Base-by-base conservation (phyloP, 2,329 filamentous ascomycete species). In the Venturia aucupariae region DNA sequence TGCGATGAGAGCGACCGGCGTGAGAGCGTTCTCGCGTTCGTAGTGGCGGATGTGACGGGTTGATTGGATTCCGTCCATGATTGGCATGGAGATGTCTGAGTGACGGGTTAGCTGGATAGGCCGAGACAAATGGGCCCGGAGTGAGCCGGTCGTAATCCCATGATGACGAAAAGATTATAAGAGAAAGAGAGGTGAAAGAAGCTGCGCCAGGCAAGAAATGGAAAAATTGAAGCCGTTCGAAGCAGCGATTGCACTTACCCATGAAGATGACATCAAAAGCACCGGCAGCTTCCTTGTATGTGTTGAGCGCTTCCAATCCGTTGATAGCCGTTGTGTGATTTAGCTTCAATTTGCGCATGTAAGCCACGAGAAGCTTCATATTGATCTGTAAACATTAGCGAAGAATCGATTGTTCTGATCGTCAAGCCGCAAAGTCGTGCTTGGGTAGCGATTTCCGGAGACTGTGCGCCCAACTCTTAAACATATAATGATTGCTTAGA, bases 61-160 rank as follows among this genome's bases (percentile, higher is more conserved):
- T 13, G 79, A 77, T 44, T 73, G 71, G 61, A 81, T 70, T 1
- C 79, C 79, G 67, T 84, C 78, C 67, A 84, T 79, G 6, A 84
- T 73, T 0, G 82, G 82, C 82, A 85, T 85, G 70, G 76, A 80
- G 8, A 84, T 78, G 67, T 85, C 57, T 60, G 22, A 15, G 15
- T 7, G 5, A 42, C 5, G 24, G 5, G 51, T 55, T 35, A 55
- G 51, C 17, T 2, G 30, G 30, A 19, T 1, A 13, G 4, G 6
- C 19, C 19, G 42, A 7, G 7, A 8, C 42, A 22, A 2, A 19
- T n/a, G 13, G 19, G 8, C 22, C n/a, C 19, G 42, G 11, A 22
- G 22, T 7, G 42, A 19, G 42, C 13, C 13, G 38, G 35, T 38
- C 35, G 35, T 10, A 38, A n/a, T n/a, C n/a, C n/a, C n/a, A n/a